Conservation (phyloP, 257 asterid species). For the Salvia miltiorrhiza region DNA sequence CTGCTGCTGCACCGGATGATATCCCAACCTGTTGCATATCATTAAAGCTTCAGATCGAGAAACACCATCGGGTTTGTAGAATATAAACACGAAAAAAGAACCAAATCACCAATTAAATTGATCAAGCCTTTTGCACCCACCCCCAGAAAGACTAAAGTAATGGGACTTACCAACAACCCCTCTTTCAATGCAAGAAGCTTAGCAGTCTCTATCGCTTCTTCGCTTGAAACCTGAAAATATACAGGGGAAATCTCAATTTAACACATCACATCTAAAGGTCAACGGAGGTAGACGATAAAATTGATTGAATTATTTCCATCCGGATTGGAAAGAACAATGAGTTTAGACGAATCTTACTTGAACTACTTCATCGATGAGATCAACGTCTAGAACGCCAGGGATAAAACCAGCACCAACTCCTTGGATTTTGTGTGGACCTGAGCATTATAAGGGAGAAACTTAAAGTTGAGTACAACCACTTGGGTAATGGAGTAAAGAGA, state of each 20-base stretch:
- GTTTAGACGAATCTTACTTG: slow-evolving; percentile 52
- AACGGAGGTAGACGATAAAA: neutral
- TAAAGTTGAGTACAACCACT: neutral
- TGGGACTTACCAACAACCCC: slow-evolving; percentile 70
- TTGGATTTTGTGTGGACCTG: slow-evolving; percentile 95
- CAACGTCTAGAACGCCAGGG: slow-evolving; percentile 79
- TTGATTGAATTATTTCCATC: neutral
- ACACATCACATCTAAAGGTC: neutral
- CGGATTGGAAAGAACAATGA: neutral
- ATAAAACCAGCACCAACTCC: slow-evolving; percentile 97
- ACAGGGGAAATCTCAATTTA: neutral
- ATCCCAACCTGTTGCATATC: slow-evolving; percentile 65
- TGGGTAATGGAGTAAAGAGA: neutral
- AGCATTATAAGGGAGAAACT: slow-evolving; percentile 15
- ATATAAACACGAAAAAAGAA: neutral
- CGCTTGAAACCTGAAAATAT: slow-evolving; percentile 68
- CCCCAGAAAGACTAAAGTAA: neutral
- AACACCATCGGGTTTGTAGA: neutral
- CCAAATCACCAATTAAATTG: neutral
- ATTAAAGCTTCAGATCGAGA: slow-evolving; percentile 3
- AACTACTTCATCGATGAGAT: slow-evolving; percentile 77
- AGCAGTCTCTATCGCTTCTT: slow-evolving; percentile 89
- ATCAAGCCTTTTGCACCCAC: neutral
- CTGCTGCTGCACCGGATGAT: slow-evolving; percentile 95
- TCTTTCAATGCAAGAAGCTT: slow-evolving; percentile 85